phyloP scores from a whole-genome alignment of 768 basidiomycete genomes.

The Mycena floridula region DNA sequence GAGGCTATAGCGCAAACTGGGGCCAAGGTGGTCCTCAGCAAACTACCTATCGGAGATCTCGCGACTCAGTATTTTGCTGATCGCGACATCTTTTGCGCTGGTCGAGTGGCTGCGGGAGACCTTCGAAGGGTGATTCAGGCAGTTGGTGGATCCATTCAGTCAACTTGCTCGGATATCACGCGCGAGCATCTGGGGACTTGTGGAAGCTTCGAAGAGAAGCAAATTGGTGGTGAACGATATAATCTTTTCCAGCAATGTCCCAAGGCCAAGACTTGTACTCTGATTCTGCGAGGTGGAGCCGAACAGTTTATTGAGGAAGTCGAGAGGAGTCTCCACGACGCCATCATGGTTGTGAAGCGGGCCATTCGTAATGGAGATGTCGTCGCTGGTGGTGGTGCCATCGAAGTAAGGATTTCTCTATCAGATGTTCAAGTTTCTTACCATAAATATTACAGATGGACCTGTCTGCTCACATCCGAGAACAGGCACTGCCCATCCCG shows the following conservation, averaged over 20 bases:
- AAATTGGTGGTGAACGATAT: slow-evolving; percentile 95
- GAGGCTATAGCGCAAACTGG: slow-evolving; percentile 95
- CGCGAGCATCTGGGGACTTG: slow-evolving; percentile 93
- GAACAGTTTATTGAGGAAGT: slow-evolving; percentile 99
- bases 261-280: slow-evolving; percentile 91
- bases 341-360: slow-evolving; percentile 99
- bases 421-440: background rate
- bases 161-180: slow-evolving; percentile 89
- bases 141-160: slow-evolving; percentile 91
- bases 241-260: slow-evolving; percentile 93
- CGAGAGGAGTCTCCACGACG: slow-evolving; percentile 94
- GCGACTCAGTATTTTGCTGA: slow-evolving; percentile 99
- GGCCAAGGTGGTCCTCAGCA: slow-evolving; percentile 95
- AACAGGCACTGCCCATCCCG: slow-evolving; percentile 86
- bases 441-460: slow-evolving; percentile 72
- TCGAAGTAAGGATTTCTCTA: slow-evolving; percentile 57
- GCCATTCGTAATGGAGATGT: slow-evolving; percentile 94
- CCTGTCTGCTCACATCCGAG: slow-evolving; percentile 88
- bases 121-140: slow-evolving; percentile 93
- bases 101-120: slow-evolving; percentile 86
- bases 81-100: slow-evolving; percentile 97
- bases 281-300: slow-evolving; percentile 91
- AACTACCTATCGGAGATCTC: slow-evolving; percentile 96
- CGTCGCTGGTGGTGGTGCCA: slow-evolving; percentile 96
- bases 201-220: slow-evolving; percentile 86